Conservation (phyloP, 2,329 filamentous ascomycete species). For the Teratosphaeria pseudoeucalypti region DNA sequence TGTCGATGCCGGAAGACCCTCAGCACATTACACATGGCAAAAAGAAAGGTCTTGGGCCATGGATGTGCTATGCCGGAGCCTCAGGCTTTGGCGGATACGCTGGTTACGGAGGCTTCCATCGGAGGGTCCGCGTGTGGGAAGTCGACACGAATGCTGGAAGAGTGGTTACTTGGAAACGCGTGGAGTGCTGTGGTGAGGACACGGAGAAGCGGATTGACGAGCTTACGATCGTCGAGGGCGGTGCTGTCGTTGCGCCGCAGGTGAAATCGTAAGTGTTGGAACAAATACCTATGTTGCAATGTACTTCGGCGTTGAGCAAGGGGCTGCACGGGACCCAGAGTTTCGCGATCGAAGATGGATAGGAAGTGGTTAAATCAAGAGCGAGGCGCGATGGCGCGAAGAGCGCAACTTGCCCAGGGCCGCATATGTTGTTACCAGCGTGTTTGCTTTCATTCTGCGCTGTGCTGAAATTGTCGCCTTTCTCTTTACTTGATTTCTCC, state of each 20-base stretch:
- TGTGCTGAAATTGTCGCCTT: neutral
- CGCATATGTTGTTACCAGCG: neutral
- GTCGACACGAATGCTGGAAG: constrained; percentile 84
- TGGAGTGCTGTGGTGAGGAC: constrained; percentile 51
- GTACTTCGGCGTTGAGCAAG: neutral
- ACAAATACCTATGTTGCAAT: neutral
- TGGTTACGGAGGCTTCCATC: constrained; percentile 75
- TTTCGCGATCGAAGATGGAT: neutral
- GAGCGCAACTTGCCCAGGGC: neutral
- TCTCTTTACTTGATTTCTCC: neutral
- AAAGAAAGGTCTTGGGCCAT: constrained; percentile 40
- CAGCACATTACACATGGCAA: constrained; percentile 1
- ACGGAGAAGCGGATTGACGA: constrained; percentile 46
- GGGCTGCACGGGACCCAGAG: neutral
- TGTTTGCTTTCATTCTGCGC: neutral
- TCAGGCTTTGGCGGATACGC: constrained; percentile 91
- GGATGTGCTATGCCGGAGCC: constrained; percentile 97
- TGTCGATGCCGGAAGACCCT: neutral
- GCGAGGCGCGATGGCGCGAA: neutral
- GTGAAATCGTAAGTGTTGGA: neutral
- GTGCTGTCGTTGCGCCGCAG: constrained; percentile 33
- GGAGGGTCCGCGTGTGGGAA: constrained; percentile 80
- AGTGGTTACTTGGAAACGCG: constrained; percentile 83
- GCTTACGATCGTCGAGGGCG: constrained; percentile 51
- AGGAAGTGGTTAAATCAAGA: neutral